These are phyloP conservation scores for Leucaena leucocephala DNA, from an alignment of 306 rosid genomes.

Conservation along the genomic window DNA sequence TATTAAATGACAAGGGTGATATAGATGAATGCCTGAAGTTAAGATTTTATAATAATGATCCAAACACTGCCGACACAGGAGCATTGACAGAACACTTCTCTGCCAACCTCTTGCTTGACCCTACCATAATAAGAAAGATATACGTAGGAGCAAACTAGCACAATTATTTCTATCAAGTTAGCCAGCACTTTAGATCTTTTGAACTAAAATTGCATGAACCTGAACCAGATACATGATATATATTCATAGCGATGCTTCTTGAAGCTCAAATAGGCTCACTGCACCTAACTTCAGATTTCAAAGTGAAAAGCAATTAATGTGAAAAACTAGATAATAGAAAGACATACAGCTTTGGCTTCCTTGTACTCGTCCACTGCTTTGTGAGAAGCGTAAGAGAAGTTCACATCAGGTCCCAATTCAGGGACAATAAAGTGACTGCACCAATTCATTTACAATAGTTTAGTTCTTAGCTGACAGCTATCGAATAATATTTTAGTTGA, in stretches of 20 bases:
- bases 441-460: conserved; percentile 27
- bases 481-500: background rate
- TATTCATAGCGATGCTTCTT: background rate
- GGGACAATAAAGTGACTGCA: conserved; percentile 90
- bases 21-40: background rate
- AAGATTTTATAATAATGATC: conserved; percentile 17
- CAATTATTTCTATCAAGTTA: background rate
- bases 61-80: conserved; percentile 14
- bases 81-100: background rate
- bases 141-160: background rate
- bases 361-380: conserved; percentile 86
- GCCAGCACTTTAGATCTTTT: background rate
- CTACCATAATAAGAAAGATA: background rate
- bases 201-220: background rate
- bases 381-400: conserved; percentile 82
- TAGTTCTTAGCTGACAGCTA: conserved; percentile 8
- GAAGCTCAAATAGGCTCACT: conserved; percentile 15
- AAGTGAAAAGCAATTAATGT: background rate
- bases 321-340: conserved; percentile 13
- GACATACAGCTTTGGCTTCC: conserved; percentile 87
- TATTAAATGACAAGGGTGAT: conserved; percentile 11
- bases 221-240: background rate
- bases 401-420: conserved; percentile 78
- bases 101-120: background rate
- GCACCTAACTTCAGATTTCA: conserved; percentile 6